Base-by-base conservation (phyloP, 2,329 filamentous ascomycete species). In the Fusarium buxicola region DNA sequence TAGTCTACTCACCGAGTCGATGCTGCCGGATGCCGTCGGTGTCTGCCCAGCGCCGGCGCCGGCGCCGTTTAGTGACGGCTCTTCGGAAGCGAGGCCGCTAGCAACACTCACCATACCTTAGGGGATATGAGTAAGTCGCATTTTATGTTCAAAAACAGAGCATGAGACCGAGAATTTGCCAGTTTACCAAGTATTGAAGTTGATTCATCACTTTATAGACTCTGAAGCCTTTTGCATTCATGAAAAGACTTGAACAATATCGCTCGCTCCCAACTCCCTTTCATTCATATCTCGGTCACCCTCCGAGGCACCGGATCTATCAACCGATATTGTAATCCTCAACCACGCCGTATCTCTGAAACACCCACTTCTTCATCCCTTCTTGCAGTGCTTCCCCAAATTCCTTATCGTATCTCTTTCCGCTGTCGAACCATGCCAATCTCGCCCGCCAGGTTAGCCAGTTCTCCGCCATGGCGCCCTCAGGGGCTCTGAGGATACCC, bases 371-470 rank as follows among this genome's bases (percentile, higher is more conserved):
- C 48, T 70, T 73, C 61, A 80, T 73, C 1, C 80, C 81, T 15
- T 75, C 63, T 31, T 69, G 58, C 50, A 82, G 30, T 2, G 72
- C 71, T 54, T 76, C 70, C 1, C 63, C 52, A 60, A 83, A 79
- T 2, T 59, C 66, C 1, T 49, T 24, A 43, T 82, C 79, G 48
- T 73, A 82, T 18, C 50, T 55, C 56, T 66, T 72, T 4, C 79
- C 80, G 25, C 69, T 73, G 8, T 74, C 71, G 7, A 59, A 48
- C 66, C 70, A 77, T 2, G 70, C 74, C 9, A 78, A 27, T 53
- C 73, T 70, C 16, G 78, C 75, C 47, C 78, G 71, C 81, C 82
- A 84, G 2, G 75, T 77, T 15, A 84, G 56, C 82, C 82, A 83
- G 8, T 75, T 71, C 60, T 80, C 76, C 0, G 80, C 80, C 70